Evolutionary conservation across 305 asterid species (phyloP).

Genomic region (Fraxinus ornus): DNA sequence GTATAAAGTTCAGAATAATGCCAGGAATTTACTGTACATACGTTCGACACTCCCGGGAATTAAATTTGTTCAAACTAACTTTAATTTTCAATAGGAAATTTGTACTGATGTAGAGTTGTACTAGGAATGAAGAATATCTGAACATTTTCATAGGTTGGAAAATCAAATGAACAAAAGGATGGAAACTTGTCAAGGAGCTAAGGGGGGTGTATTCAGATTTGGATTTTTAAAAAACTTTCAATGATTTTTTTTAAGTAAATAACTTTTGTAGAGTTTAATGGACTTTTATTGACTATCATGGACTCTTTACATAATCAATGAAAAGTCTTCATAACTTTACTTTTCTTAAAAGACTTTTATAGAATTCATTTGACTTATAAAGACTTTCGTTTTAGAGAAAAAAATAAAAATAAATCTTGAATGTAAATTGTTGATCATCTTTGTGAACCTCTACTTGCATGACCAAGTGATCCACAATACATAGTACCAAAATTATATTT

Average conservation of each 20-base stretch:
- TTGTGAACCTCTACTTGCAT: not conserved
- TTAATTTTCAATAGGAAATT: not conserved
- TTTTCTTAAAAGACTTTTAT: not conserved
- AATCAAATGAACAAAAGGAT: not conserved
- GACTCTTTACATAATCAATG: no score
- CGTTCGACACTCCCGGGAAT: not conserved
- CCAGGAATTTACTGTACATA: not conserved
- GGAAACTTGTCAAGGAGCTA: not conserved
- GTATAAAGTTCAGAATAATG: conserved; percentile 12
- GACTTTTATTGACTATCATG: not conserved
- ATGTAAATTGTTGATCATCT: not conserved
- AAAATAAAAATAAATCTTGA: not conserved
- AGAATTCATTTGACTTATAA: not conserved
- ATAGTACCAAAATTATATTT: not conserved
- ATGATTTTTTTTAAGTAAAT: not conserved
- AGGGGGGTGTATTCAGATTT: not conserved
- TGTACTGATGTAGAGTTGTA: conserved; percentile 9
- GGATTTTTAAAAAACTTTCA: not conserved
- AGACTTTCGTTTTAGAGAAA: not conserved
- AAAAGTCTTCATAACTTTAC: not conserved
- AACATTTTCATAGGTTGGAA: not conserved
- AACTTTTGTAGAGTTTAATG: not conserved
- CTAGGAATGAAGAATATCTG: conserved; percentile 12
- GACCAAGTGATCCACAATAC: not conserved
- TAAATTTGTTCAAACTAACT: not conserved